These are phyloP conservation scores for Fusarium brachygibbosum DNA, from an alignment of 2,329 filamentous ascomycete species.

Conservation along the genomic window DNA sequence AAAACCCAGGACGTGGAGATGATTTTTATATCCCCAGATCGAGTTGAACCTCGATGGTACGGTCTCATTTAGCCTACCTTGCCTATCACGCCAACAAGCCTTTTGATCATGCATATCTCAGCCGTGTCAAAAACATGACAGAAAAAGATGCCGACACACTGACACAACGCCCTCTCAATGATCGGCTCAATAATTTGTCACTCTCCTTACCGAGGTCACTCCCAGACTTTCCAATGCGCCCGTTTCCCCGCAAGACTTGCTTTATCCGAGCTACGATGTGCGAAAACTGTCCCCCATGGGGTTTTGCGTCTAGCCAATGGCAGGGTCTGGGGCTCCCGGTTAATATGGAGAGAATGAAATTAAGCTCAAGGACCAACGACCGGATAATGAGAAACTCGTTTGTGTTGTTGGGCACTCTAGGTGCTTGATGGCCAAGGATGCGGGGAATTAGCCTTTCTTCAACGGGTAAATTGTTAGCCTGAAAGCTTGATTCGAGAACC, in stretches of 20 bases:
- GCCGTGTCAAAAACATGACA: not conserved
- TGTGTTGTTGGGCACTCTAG: not conserved
- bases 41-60: not conserved
- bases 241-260: slow-evolving; percentile 18
- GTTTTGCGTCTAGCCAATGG: not conserved
- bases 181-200: slow-evolving; percentile 3
- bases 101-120: not conserved
- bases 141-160: not conserved
- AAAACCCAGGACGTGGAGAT: not conserved
- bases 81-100: not conserved
- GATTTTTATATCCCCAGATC: slow-evolving; percentile 11
- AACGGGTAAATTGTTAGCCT: slow-evolving; percentile 18
- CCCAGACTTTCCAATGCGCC: not conserved
- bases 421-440: not conserved
- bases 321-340: not conserved
- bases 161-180: too few relatives aligned
- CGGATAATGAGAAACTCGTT: not conserved
- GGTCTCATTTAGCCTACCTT: slow-evolving; percentile 3
- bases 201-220: not conserved
- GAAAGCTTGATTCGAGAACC: slow-evolving; percentile 17
- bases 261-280: slow-evolving; percentile 20
- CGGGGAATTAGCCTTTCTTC: not conserved
- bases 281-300: slow-evolving; percentile 27
- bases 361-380: not conserved
- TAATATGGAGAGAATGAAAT: slow-evolving; percentile 2